Evolutionary conservation across 2,329 filamentous ascomycete genomes (phyloP), one percentile per base, ranked within the genome.

Genomic region (Ilyonectria robusta): DNA sequence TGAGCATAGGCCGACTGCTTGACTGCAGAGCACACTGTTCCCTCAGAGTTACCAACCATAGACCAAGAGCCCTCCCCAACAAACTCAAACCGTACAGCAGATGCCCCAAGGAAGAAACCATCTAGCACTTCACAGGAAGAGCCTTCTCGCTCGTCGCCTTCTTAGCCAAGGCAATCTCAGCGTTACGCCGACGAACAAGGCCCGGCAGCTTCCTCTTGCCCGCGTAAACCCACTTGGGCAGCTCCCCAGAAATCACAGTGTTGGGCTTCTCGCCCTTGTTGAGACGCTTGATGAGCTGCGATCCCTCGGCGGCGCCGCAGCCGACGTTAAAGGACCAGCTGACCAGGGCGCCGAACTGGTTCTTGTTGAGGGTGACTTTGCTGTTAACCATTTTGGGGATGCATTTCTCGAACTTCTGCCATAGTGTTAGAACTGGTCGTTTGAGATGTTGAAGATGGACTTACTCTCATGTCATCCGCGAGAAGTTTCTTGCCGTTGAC

Each of bases 271-370:
- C 71, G 1, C 67, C 59, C 1, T 62, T 57, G 26, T 73, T 74
- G 6, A 73, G 67, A 15, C 71, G 71, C 2, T 29, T 50, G 40
- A 74, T 61, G 77, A 53, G 86, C 0, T 78, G 80, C 4, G 84
- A 86, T 0, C 70, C 73, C n/a, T 66, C 62, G 4, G 81, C 78
- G 51, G 79, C 80, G 4, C 81, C 83, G 65, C 81, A 84, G 26
- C 86, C 85, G 50, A 84, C 79, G 72, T 87, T 87, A 81, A 83
- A 87, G 17, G 83, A 78, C 84, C 84, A 87, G 51, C 81, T 84
- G 40, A 86, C 82, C 3, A 87, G 81, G 1, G 86, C 85, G 47
- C 84, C 86, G 71, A 85, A 88, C 72, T 87, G 83, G 77, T 88
- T 87, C 40, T 78, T 81, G 71, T 87, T 78, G 47, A 78, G 73